These are phyloP conservation scores for Brettanomyces nanus DNA, from an alignment of 805 yeast genomes.

Conservation along the genomic window DNA sequence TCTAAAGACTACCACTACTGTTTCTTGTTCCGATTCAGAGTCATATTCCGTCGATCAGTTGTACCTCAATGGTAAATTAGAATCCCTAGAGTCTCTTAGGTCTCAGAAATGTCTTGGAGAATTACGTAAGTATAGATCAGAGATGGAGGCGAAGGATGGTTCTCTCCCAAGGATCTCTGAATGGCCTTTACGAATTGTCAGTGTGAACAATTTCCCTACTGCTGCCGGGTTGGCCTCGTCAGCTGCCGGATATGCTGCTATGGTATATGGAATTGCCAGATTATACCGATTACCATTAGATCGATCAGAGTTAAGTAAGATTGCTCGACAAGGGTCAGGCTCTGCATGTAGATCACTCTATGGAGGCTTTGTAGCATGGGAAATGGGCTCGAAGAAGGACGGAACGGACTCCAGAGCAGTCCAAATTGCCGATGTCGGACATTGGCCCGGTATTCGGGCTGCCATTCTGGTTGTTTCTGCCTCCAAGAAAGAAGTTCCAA, in stretches of 20 bases:
- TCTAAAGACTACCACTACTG: slow-evolving; percentile 83
- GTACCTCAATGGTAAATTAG: slow-evolving; percentile 81
- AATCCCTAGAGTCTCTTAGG: slow-evolving; percentile 55
- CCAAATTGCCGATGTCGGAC: slow-evolving; percentile 72
- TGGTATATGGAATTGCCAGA: slow-evolving; percentile 81
- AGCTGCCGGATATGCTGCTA: slow-evolving; percentile 98
- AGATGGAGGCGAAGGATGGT: slow-evolving; percentile 49
- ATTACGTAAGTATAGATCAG: slow-evolving; percentile 57
- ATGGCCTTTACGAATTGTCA: slow-evolving; percentile 69
- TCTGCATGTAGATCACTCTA: slow-evolving; percentile 95
- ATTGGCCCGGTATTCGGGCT: slow-evolving; percentile 93
- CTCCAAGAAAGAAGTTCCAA: slow-evolving; percentile 88
- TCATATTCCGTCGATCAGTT: slow-evolving; percentile 51
- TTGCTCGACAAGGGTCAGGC: slow-evolving; percentile 98
- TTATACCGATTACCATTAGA: slow-evolving; percentile 81
- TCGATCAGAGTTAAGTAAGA: slow-evolving; percentile 76
- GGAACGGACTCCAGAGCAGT: slow-evolving; percentile 96
- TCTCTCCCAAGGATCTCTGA: slow-evolving; percentile 53
- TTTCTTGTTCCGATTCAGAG: slow-evolving; percentile 57
- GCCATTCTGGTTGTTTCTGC: slow-evolving; percentile 89
- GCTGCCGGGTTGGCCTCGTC: slow-evolving; percentile 98
- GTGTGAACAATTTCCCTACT: slow-evolving; percentile 96
- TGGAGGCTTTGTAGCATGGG: slow-evolving; percentile 99
- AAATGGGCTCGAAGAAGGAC: slow-evolving; percentile 70
- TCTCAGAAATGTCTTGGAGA: slow-evolving; percentile 71